Percentiles rank a stretch among this genome's conserved stretches.
Evolutionary conservation across 805 yeast genomes (phyloP).

Genomic region (Wickerhamomyces chaumierensis): DNA sequence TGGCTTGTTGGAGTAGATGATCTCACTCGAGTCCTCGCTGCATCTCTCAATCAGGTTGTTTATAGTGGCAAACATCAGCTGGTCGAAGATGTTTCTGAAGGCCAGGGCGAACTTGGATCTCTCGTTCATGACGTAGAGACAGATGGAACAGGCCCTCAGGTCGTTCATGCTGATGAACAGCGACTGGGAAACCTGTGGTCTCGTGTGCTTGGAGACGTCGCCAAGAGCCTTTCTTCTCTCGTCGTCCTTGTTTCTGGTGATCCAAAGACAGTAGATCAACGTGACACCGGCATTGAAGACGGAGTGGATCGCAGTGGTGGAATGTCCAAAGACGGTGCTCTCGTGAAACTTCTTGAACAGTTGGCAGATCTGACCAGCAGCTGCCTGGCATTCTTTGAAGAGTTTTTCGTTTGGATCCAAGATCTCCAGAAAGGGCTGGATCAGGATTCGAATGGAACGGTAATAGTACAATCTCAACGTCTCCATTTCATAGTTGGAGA

Average conservation of each 20-base stretch:
- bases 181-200: conserved; percentile 45
- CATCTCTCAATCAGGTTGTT: conserved; percentile 51
- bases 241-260: conserved; percentile 51
- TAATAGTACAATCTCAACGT: conserved; percentile 49
- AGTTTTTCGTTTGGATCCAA: conserved; percentile 49
- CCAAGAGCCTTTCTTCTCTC: conserved; percentile 42
- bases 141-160: conserved; percentile 52
- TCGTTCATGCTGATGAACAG: conserved; percentile 49
- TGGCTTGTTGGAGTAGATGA: conserved; percentile 31
- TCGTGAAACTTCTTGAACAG: conserved; percentile 53
- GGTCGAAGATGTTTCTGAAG: conserved; percentile 60
- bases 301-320: conserved; percentile 56
- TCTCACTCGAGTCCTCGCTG: conserved; percentile 51
- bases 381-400: conserved; percentile 58
- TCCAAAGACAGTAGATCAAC: conserved; percentile 53
- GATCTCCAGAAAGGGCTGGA: conserved; percentile 55
- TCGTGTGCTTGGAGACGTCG: conserved; percentile 46
- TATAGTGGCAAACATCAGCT: conserved; percentile 51
- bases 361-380: conserved; percentile 62
- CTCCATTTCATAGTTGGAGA: conserved; percentile 18
- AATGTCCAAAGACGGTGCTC: conserved; percentile 49
- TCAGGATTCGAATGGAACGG: conserved; percentile 44
- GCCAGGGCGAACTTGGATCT: conserved; percentile 49
- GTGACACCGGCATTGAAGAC: conserved; percentile 64
- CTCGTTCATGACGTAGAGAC: conserved; percentile 56